Evolutionary conservation across 179 eudicot species (phyloP).

Genomic region (Silene coronaria): DNA sequence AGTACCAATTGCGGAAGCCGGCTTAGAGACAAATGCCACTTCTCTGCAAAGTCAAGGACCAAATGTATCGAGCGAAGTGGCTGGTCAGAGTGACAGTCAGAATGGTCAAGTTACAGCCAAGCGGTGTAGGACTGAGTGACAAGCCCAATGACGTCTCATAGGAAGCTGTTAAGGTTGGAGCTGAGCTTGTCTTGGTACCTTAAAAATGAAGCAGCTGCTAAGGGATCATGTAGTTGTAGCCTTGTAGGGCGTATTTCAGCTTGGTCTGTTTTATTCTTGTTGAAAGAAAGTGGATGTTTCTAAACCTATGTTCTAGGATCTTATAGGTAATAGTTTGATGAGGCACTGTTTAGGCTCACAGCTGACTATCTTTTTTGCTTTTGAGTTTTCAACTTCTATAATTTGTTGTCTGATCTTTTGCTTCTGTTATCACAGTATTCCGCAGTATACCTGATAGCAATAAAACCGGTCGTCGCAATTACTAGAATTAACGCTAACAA

Average conservation of each 20-base stretch:
- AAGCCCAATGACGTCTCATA: slow-evolving; percentile 6
- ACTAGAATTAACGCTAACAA: too few species aligned
- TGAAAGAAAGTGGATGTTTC: background rate
- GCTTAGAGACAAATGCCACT: background rate
- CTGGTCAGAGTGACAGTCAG: slow-evolving; percentile 7
- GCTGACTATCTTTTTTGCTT: background rate
- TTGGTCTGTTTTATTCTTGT: background rate
- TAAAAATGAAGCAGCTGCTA: background rate
- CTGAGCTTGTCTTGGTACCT: slow-evolving; percentile 4
- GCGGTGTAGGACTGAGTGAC: slow-evolving; percentile 3
- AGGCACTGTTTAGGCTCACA: background rate
- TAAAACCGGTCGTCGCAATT: too few species aligned
- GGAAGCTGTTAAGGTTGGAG: slow-evolving; percentile 13
- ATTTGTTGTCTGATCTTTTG: background rate
- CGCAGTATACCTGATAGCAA: too few species aligned
- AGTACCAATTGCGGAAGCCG: slow-evolving; percentile 19
- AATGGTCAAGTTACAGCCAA: slow-evolving; percentile 7
- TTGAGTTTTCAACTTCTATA: background rate
- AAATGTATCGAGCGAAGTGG: slow-evolving; percentile 8
- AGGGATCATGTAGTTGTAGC: too few species aligned
- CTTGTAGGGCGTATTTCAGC: background rate
- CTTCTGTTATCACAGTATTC: too few species aligned
- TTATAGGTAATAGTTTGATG: background rate
- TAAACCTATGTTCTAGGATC: slow-evolving; percentile 3
- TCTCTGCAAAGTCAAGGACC: slow-evolving; percentile 17